A percentile compares a stretch with the other conserved stretches of the same genome.
Evolutionary conservation across 768 basidiomycete genomes (phyloP).

Genomic region (Symmetrospora coprosmae): DNA sequence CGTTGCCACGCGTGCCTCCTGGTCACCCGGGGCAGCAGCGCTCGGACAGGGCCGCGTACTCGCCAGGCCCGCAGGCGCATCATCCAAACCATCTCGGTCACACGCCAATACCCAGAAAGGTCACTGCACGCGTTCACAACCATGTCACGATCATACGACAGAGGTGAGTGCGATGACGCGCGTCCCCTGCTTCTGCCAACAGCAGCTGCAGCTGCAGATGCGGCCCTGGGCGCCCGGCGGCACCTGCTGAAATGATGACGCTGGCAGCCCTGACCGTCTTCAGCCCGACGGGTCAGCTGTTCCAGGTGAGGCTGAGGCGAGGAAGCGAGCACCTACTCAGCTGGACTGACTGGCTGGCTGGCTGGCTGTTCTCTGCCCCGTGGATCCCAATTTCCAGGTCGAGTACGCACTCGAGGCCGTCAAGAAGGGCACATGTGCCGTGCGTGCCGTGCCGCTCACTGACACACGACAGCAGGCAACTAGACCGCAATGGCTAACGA

Average conservation of each 20-base stretch:
- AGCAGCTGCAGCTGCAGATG: neutral
- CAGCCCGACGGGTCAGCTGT: conserved; percentile 96
- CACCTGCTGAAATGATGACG: too few relatives aligned
- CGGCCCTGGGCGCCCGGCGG: neutral
- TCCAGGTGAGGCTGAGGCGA: conserved; percentile 52
- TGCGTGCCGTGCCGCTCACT: conserved; percentile 39
- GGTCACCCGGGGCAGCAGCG: too few relatives aligned
- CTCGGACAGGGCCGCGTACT: too few relatives aligned
- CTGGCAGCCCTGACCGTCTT: conserved; percentile 84
- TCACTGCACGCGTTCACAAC: too few relatives aligned
- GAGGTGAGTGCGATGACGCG: conserved; percentile 3
- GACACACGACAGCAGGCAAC: neutral
- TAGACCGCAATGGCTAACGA: too few relatives aligned
- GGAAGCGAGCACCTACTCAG: too few relatives aligned
- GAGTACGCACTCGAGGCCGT: conserved; percentile 99
- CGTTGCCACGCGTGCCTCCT: too few relatives aligned
- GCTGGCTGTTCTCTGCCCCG: conserved; percentile 4
- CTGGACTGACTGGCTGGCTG: too few relatives aligned
- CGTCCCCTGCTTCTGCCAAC: neutral
- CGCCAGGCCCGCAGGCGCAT: neutral
- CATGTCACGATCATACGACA: conserved; percentile 25
- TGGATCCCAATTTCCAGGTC: conserved; percentile 48
- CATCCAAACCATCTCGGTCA: too few relatives aligned
- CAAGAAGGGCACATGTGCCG: conserved; percentile 89
- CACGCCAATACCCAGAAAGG: too few relatives aligned